Conservation (phyloP, 805 yeast genomes). For the Sungouiella blattae region DNA sequence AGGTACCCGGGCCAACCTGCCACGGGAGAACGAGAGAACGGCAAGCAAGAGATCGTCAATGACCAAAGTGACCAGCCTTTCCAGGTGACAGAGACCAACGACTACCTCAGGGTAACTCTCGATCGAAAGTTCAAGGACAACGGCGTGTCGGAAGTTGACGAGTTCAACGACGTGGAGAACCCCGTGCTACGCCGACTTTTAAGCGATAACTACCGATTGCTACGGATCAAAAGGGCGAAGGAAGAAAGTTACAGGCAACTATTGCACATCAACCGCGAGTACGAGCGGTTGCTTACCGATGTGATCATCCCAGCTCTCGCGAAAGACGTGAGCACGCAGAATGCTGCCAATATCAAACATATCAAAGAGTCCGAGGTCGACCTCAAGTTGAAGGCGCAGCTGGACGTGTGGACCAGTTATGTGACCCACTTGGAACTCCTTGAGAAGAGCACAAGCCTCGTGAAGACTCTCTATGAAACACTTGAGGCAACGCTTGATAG, state of each 20-base stretch:
- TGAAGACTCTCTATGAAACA: constrained; percentile 2
- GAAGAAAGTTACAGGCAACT: constrained; percentile 22
- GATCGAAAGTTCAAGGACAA: constrained; percentile 11
- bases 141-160: constrained; percentile 3
- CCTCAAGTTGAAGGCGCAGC: constrained; percentile 1
- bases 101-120: constrained; percentile 26
- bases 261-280: constrained; percentile 20
- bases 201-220: constrained; percentile 26
- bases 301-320: constrained; percentile 29
- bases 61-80: background rate
- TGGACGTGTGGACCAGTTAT: constrained; percentile 11
- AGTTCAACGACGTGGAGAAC: constrained; percentile 10
- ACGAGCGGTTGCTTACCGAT: constrained; percentile 26
- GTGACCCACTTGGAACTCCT: constrained; percentile 6
- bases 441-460: constrained; percentile 4
- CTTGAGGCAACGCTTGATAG: constrained; percentile 5
- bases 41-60: background rate
- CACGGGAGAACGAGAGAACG: background rate
- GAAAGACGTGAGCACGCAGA: constrained; percentile 12
- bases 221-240: constrained; percentile 17
- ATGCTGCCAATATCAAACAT: constrained; percentile 1
- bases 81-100: constrained; percentile 3
- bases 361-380: background rate
- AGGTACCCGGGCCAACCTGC: constrained; percentile 5
- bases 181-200: constrained; percentile 21